Evolutionary conservation across 140 eudicot genomes (phyloP), one percentile per base, ranked within the genome.

Genomic region (Stevia rebaudiana): DNA sequence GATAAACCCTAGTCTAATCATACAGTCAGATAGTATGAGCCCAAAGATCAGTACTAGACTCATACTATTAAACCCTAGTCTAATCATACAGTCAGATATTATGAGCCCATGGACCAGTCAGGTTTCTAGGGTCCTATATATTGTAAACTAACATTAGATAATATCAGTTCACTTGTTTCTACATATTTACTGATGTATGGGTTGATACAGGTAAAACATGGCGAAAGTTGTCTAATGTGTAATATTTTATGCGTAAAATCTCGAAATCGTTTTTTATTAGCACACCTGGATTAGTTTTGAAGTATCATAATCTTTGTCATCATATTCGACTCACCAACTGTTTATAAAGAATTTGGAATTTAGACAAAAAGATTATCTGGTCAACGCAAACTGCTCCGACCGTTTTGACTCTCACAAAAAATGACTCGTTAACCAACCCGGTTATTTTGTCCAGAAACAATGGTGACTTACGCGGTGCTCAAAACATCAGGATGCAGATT

Each of bases 401-500:
- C 15, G 8, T 11, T 50, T 50, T 50, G 60, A 24, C 60, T 4
- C 12, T n/a, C 11, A 25, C 19, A 5, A 28, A 53, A 46, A 52
- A 25, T 54, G 61, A 13, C 12, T 1, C 2, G 36, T 54, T 12
- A 54, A 21, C 40, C 40, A 54, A 54, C 40, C 40, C 61, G 22
- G 1, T 6, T 25, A 8, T 54, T 54, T 54, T 54, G 40, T 28
- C 13, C 25, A 46, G 58, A 8, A 19, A 13, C 31, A 37, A 10
- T 5, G 10, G 60, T 12, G 43, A 72, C 82, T 80, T 55, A 81
- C 86, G 76, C 86, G 1, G 86, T 81, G 67, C 82, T 81, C 15
- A 81, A 15, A 63, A 81, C 78, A 17, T 76, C 80, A 0, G 86
- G 82, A 57, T 81, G 86, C 47, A 81, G 24, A 33, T 77, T 77